phyloP scores from a whole-genome alignment of 78 protist genomes.

The Emiliania huxleyi region DNA sequence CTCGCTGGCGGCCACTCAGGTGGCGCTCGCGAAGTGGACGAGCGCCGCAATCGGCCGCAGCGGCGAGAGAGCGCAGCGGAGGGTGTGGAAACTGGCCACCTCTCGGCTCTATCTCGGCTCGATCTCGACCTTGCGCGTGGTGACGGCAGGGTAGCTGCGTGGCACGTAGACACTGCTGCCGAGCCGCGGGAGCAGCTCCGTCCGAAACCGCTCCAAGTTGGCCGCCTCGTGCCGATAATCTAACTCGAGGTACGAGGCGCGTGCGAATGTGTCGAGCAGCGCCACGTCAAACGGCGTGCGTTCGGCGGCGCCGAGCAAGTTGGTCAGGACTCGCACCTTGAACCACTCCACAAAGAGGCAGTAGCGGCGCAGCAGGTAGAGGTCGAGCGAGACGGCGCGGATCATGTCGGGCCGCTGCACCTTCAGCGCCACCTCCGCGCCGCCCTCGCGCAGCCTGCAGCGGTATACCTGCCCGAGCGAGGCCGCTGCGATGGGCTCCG shows the following conservation, averaged over 20 bases:
- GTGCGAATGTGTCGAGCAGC: neutral
- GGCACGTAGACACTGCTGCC: neutral
- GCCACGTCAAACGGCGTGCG: neutral
- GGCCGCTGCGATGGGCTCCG: neutral
- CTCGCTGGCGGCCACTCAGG: no score
- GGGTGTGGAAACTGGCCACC: no score
- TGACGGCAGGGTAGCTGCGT: neutral
- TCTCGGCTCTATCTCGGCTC: no score
- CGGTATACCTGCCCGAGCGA: neutral
- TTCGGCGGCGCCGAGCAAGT: neutral
- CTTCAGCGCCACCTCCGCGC: neutral
- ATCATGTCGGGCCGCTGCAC: slow-evolving; percentile 12
- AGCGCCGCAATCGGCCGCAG: no score
- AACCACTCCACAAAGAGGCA: neutral
- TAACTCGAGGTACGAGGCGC: slow-evolving; percentile 10
- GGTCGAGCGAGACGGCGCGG: slow-evolving; percentile 3
- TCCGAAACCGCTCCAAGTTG: neutral
- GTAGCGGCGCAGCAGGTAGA: neutral
- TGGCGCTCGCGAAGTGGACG: no score
- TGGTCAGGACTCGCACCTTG: neutral
- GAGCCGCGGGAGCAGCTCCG: neutral
- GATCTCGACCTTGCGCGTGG: no score
- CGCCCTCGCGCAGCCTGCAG: neutral
- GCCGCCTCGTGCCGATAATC: neutral
- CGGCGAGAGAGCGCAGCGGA: no score